These are phyloP conservation scores for Xanthoconium purpureum DNA, from an alignment of 768 basidiomycete species.

Conservation along the genomic window DNA sequence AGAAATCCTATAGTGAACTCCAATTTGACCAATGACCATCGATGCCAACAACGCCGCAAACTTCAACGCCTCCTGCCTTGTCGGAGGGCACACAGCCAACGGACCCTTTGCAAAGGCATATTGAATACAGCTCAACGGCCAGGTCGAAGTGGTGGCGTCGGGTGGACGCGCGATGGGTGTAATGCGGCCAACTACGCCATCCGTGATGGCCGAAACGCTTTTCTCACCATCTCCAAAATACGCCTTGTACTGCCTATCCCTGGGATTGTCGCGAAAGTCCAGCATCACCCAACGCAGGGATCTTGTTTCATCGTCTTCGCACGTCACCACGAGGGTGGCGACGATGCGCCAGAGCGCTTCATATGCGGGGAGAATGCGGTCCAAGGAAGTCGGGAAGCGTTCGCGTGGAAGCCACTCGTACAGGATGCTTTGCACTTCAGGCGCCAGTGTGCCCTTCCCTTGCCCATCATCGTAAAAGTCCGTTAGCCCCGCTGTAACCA, in stretches of 20 bases:
- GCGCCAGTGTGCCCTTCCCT: constrained; percentile 25
- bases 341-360: constrained; percentile 64
- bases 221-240: constrained; percentile 2
- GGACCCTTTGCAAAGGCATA: not conserved
- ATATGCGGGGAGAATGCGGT: constrained; percentile 56
- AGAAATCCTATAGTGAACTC: constrained; percentile 23
- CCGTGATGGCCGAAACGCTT: constrained; percentile 23
- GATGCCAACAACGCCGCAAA: constrained; percentile 49
- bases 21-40: constrained; percentile 37
- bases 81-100: constrained; percentile 35
- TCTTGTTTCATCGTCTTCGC: constrained; percentile 25
- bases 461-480: constrained; percentile 38
- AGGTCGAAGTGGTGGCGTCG: not conserved
- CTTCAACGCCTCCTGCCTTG: constrained; percentile 47
- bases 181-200: constrained; percentile 15
- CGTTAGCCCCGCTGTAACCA: constrained; percentile 42
- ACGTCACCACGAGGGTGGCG: constrained; percentile 40
- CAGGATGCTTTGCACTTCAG: constrained; percentile 36
- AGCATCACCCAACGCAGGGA: constrained; percentile 31
- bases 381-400: constrained; percentile 33
- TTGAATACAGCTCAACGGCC: constrained; percentile 16
- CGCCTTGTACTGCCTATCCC: constrained; percentile 22
- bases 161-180: constrained; percentile 17
- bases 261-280: constrained; percentile 35
- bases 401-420: constrained; percentile 38